Percentiles rank a stretch among this genome's conserved stretches.
These are phyloP conservation scores for Cyberlindnera meyerae DNA, from an alignment of 805 yeast genomes.

Conservation along the genomic window DNA sequence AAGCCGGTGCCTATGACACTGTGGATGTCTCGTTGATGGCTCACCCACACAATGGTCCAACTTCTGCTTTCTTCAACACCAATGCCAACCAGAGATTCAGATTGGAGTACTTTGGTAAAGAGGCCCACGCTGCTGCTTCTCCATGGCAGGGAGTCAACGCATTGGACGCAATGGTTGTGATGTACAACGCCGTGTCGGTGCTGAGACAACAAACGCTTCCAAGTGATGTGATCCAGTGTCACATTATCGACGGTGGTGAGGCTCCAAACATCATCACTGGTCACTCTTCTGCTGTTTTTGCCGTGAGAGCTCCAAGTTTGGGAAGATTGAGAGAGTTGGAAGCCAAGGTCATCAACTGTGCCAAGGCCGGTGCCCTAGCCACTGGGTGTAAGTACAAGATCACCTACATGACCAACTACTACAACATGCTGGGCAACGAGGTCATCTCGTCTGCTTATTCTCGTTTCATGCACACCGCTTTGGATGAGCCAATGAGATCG, in stretches of 20 bases:
- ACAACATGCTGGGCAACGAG: constrained; percentile 7
- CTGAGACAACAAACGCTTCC: constrained; percentile 8
- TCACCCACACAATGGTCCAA: constrained; percentile 1
- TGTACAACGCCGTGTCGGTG: constrained; percentile 8
- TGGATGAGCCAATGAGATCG: constrained; percentile 1
- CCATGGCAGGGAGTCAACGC: constrained; percentile 13
- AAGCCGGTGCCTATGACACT: constrained; percentile 8
- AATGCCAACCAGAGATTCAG: constrained; percentile 9
- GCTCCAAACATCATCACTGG: constrained; percentile 11
- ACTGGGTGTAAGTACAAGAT: constrained; percentile 11
- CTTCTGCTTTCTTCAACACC: constrained; percentile 2
- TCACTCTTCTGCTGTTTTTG: constrained; percentile 7
- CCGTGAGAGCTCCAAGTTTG: constrained; percentile 8
- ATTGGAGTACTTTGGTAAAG: constrained; percentile 9
- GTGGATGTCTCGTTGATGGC: constrained; percentile 11
- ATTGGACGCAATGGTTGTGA: constrained; percentile 7
- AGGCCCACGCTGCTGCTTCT: constrained; percentile 11
- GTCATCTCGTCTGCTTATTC: neutral
- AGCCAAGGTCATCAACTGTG: constrained; percentile 7
- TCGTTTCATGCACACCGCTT: neutral
- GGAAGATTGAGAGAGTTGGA: constrained; percentile 7
- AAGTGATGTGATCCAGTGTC: constrained; percentile 8
- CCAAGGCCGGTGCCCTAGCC: constrained; percentile 10
- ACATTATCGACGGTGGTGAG: constrained; percentile 9
- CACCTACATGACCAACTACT: constrained; percentile 9